Conservation (phyloP, 78 protist species). For the Acrasis kona region DNA sequence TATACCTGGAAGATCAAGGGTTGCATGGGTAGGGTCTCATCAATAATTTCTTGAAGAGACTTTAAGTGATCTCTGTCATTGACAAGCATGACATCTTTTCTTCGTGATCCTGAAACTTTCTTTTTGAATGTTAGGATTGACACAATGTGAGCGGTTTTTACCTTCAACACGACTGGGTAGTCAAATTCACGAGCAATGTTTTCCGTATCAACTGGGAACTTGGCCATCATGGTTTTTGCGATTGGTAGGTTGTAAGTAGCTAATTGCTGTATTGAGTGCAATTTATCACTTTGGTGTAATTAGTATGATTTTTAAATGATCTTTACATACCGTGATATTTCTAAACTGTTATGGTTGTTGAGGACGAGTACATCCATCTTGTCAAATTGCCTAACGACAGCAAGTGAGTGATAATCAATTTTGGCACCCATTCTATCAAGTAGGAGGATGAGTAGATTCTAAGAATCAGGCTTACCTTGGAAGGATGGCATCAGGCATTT, state of each 20-base stretch:
- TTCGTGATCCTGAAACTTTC: not conserved
- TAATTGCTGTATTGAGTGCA: not conserved
- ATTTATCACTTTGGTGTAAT: slow-evolving; percentile 1
- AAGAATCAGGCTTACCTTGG: too few species aligned
- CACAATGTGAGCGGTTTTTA: too few species aligned
- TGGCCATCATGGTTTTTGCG: not conserved
- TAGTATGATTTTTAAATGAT: too few species aligned
- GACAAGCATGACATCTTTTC: not conserved
- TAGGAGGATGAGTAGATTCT: too few species aligned
- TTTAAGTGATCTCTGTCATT: not conserved
- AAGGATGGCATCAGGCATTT: too few species aligned
- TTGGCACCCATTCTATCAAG: too few species aligned
- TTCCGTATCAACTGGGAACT: not conserved
- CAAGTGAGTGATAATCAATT: too few species aligned
- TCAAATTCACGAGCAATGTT: not conserved
- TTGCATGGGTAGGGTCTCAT: not conserved
- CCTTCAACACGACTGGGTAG: not conserved
- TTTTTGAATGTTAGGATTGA: too few species aligned
- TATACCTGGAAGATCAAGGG: not conserved
- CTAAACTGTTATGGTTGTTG: too few species aligned
- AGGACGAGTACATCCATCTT: too few species aligned
- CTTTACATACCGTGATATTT: too few species aligned
- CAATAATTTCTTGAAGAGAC: not conserved
- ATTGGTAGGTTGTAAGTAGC: not conserved
- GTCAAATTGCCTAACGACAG: too few species aligned